Evolutionary conservation across 2,329 filamentous ascomycete species (phyloP).

Genomic region (Macrophomina pseudophaseolina): DNA sequence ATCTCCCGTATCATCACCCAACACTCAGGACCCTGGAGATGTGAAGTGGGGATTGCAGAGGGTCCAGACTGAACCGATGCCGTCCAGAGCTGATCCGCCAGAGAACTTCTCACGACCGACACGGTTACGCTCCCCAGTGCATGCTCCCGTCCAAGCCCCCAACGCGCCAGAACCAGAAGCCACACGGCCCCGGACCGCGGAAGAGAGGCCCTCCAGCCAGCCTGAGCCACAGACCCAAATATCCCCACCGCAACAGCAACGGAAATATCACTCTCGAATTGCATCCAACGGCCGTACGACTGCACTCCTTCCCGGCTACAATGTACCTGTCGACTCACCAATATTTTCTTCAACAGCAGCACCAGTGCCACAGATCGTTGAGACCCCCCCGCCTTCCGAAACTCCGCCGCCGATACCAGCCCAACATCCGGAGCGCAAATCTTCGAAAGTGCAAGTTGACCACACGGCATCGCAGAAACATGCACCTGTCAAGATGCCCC

Average conservation of each 20-base stretch:
- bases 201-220: constrained; percentile 27
- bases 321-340: constrained; percentile 30
- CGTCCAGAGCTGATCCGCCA: constrained; percentile 39
- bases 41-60: constrained; percentile 59
- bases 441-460: constrained; percentile 46
- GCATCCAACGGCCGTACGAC: constrained; percentile 62
- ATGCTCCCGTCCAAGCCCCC: neutral
- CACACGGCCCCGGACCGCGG: constrained; percentile 18
- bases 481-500: constrained; percentile 24
- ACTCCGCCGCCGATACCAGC: constrained; percentile 32
- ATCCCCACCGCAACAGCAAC: constrained; percentile 40
- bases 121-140: constrained; percentile 35
- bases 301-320: constrained; percentile 55
- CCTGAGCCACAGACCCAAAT: constrained; percentile 34
- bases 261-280: constrained; percentile 60
- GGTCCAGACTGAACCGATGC: constrained; percentile 72
- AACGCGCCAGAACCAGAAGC: neutral
- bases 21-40: constrained; percentile 4
- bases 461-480: constrained; percentile 25
- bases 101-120: constrained; percentile 67
- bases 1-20: constrained; percentile 31
- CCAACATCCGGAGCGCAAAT: constrained; percentile 58
- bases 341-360: constrained; percentile 31
- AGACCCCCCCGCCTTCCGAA: constrained; percentile 58
- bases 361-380: constrained; percentile 62